Base-by-base conservation (phyloP, 2,329 filamentous ascomycete genomes). In the Penicillium sp. region DNA sequence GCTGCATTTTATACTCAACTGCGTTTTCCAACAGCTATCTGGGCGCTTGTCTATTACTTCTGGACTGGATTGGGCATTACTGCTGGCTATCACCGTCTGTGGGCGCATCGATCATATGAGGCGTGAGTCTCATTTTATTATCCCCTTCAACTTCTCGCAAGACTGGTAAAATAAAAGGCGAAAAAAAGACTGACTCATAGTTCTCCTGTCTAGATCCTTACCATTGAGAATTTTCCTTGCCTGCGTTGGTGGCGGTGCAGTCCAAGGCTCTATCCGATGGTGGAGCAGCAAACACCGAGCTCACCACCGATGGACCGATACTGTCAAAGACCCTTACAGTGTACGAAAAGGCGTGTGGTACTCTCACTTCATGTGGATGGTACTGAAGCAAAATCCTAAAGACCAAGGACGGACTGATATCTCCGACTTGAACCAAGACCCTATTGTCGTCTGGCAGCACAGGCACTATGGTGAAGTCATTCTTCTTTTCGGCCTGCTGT, bases 221-320 rank as follows among this genome's bases (percentile, higher is more conserved):
- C 87, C 87, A 31, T 82, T 93, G 52, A 85, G 87, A 74, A 83
- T 92, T 64, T 91, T 89, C 74, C 83, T 93, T 56, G 89, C 88
- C 53, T 85, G 85, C 47, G 83, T 88, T 56, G 89, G 89, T 51
- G 87, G 86, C 65, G 89, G 88, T 71, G 87, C 89, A 61, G 87
- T 91, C 47, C 83, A 93, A 72, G 89, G 89, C 49, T 92, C 89
- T 18, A 87, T 90, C 69, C 80, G 89, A 71, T 93, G 88, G 88
- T 94, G 89, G 89, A 85, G 88, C 42, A 83, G 87, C 65, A 88
- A 86, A 65, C 89, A 93, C 76, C 85, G 89, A 61, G 87, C 89
- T 62, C 89, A 93, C 73, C 89, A 94, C 79, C 83, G 89, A 65
- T 93, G 91, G 73, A 93, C 89, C 76, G 89, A 93, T 71, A 93